These are phyloP conservation scores for Penicillium sp. DNA, from an alignment of 2,329 filamentous ascomycete genomes.

Conservation along the genomic window DNA sequence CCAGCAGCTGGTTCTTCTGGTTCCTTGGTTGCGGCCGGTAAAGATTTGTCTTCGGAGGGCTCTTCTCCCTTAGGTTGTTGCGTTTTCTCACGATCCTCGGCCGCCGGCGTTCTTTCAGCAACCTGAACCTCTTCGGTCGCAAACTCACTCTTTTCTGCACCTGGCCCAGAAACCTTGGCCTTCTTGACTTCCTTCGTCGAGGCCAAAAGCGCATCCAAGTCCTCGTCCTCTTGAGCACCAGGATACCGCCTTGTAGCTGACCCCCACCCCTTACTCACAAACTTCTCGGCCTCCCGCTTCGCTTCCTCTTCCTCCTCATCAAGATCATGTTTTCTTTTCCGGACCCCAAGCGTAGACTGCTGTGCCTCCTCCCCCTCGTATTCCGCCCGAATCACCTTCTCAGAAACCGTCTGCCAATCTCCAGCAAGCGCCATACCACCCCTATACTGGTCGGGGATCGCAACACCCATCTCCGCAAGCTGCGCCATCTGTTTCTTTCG, in stretches of 20 bases:
- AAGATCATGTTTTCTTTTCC: constrained; percentile 51
- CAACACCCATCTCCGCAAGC: constrained; percentile 83
- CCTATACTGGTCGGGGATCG: constrained; percentile 77
- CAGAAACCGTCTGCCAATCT: constrained; percentile 78
- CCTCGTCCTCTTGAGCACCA: constrained; percentile 42
- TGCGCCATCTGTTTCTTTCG: constrained; percentile 85
- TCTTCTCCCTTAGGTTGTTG: constrained; percentile 36
- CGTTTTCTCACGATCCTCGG: constrained; percentile 7
- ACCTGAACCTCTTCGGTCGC: constrained; percentile 13
- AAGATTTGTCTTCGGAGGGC: not conserved
- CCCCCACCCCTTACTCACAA: constrained; percentile 50
- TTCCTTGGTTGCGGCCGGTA: constrained; percentile 20
- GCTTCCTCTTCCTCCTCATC: constrained; percentile 50
- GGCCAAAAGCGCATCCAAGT: constrained; percentile 50
- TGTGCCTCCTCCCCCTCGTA: constrained; percentile 51
- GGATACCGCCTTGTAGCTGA: constrained; percentile 48
- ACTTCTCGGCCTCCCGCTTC: constrained; percentile 35
- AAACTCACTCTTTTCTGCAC: constrained; percentile 20
- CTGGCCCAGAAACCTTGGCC: constrained; percentile 28
- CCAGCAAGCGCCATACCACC: constrained; percentile 85
- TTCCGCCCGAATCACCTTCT: constrained; percentile 38
- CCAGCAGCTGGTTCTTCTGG: constrained; percentile 33
- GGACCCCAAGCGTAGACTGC: constrained; percentile 49
- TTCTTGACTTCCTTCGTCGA: constrained; percentile 47
- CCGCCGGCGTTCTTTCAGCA: constrained; percentile 15